These are phyloP conservation scores for Fusarium begoniae DNA, from an alignment of 2,329 filamentous ascomycete species.

Conservation along the genomic window DNA sequence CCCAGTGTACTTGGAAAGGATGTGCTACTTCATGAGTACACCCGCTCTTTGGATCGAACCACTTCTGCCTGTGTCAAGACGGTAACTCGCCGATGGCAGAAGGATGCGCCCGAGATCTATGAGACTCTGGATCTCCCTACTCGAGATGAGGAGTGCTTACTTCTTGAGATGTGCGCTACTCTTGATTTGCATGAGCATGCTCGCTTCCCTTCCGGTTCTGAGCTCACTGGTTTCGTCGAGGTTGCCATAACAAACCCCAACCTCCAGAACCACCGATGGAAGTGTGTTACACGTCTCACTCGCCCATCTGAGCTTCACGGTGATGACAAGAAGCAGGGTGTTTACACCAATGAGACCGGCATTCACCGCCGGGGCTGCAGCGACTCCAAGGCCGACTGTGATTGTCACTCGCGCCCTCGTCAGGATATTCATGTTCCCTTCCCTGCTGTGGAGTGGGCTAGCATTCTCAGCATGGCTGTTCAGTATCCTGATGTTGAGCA, in stretches of 20 bases:
- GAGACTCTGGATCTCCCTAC: conserved; percentile 60
- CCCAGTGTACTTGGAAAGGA: conserved; percentile 61
- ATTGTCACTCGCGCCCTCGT: conserved; percentile 59
- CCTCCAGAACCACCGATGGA: conserved; percentile 67
- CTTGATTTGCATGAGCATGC: conserved; percentile 67
- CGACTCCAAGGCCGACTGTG: conserved; percentile 57
- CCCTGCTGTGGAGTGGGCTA: conserved; percentile 66
- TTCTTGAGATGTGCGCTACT: conserved; percentile 70
- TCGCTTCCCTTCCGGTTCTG: conserved; percentile 67
- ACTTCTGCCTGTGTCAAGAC: conserved; percentile 65
- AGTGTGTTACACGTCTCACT: conserved; percentile 66
- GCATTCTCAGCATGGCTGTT: conserved; percentile 65
- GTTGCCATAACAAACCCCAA: conserved; percentile 64
- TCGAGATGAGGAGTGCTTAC: conserved; percentile 62
- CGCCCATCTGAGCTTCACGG: conserved; percentile 65
- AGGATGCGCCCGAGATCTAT: conserved; percentile 65
- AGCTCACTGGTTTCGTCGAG: conserved; percentile 68
- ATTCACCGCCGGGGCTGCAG: conserved; percentile 64
- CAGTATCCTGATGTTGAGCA: conserved; percentile 59
- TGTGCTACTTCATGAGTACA: conserved; percentile 68
- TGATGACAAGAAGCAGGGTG: conserved; percentile 54
- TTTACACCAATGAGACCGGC: conserved; percentile 61
- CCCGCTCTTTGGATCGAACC: conserved; percentile 61
- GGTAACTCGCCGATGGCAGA: conserved; percentile 65
- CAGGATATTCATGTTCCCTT: conserved; percentile 65